Evolutionary conservation across 192 early-diverging fungal genomes (phyloP), one percentile per base, ranked within the genome.

Genomic region (Obelidium mucronatum): DNA sequence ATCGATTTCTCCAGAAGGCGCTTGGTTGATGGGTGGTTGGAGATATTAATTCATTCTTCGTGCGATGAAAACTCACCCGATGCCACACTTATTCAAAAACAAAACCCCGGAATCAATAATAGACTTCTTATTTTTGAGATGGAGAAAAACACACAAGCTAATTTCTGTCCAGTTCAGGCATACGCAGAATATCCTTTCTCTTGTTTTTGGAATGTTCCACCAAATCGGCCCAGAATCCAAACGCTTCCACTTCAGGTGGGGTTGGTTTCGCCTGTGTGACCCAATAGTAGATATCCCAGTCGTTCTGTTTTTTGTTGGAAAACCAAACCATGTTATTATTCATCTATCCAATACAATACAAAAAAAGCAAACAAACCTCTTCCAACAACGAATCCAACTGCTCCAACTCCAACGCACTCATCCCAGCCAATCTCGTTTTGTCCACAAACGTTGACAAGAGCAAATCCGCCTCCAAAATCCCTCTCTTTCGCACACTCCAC

Each of bases 281-380:
- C 93, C 94, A 98, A 76, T 98, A 96, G 76, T 93, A 99, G 58
- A 99, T 94, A 79, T 98, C 96, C 97, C 97, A 99, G 80, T 99
- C 97, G 74, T 95, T 92, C 78, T 64, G 24, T 58, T 58, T 58
- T 5, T 4, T 6, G 26, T 58, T 17, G 17, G 17, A 37, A 64
- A 64, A 13, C 28, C 19, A 58, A 58, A 6, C 55, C 24, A 19
- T 1, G 58, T 2, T 13, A 30, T 30, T 30, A 64, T 1, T 39
- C 22, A 64, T 28, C 6, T 64, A 58, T 19, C 5, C 28, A 5
- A 58, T 19, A 6, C 55, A 30, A 19, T 5, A 58, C 19, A 5
- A 19, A 24, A 5, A 58, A 58, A 5, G 26, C 28, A 33, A 28
- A 39, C 62, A 36, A 15, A 64, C 62, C 62, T 90, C 88, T 66